Percentiles rank a stretch among this genome's conserved stretches.
Evolutionary conservation across 2,329 filamentous ascomycete genomes (phyloP).

Genomic region (Ceratocystis variospora): DNA sequence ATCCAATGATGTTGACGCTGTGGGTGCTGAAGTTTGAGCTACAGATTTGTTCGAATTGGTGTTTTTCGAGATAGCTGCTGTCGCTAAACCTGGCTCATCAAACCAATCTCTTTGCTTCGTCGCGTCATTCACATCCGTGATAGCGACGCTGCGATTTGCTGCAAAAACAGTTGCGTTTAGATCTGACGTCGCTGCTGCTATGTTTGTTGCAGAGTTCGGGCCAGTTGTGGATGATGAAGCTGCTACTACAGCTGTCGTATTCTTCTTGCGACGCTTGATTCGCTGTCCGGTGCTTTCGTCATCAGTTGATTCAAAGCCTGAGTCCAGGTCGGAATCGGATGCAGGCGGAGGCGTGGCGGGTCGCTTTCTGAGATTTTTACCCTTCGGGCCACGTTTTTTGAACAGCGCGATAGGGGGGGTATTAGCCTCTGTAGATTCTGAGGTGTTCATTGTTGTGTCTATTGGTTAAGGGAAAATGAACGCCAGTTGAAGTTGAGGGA

Average conservation of each 20-base stretch:
- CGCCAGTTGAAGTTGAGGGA: background rate
- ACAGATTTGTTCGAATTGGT: too few relatives aligned
- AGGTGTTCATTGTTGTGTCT: background rate
- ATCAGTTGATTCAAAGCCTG: constrained; percentile 8
- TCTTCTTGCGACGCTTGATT: constrained; percentile 14
- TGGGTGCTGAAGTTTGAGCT: constrained; percentile 26
- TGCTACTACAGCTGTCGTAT: background rate
- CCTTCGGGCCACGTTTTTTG: constrained; percentile 12
- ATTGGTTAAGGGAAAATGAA: background rate
- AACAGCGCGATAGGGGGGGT: background rate
- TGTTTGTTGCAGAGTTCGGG: background rate
- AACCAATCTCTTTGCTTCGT: constrained; percentile 86
- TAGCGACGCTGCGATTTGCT: constrained; percentile 44
- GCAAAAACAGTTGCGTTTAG: constrained; percentile 41
- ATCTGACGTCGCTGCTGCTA: constrained; percentile 25
- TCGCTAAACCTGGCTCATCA: constrained; percentile 56
- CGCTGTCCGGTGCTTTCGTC: constrained; percentile 9
- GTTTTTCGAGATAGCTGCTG: background rate
- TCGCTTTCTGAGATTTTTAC: constrained; percentile 16
- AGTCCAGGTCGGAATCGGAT: constrained; percentile 12
- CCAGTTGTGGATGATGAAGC: constrained; percentile 18
- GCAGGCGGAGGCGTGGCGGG: constrained; percentile 10
- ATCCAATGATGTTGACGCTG: constrained; percentile 21
- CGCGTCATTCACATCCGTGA: constrained; percentile 65
- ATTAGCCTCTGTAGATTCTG: background rate